Evolutionary conservation across 2,329 filamentous ascomycete genomes (phyloP), one percentile per base, ranked within the genome.

Genomic region (Monilinia polystroma): DNA sequence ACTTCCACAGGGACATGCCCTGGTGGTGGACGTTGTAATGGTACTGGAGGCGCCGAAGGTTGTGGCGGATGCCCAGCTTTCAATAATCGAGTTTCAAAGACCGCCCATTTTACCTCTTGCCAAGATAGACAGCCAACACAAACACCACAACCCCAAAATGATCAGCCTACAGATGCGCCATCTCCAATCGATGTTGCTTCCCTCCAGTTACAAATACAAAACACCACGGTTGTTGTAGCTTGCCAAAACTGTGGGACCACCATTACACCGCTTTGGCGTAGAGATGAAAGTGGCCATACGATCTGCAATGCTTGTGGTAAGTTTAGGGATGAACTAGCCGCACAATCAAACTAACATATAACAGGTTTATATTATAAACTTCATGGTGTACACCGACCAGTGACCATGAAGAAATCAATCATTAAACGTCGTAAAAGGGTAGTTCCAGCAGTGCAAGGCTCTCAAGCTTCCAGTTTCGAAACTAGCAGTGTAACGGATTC

Each of bases 241-340:
- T 99, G 95, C 73, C 93, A 98, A 76, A 99, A 99, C 75, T 99
- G 95, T 77, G 91, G 90, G 41, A 99, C 95, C 16, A 98, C 95
- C 0, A 94, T 98, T 66, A 99, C 95, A 53, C 95, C 95, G 18
- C 82, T 99, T 18, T 99, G 95, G 95, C 86, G 95, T 75, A 86
- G 95, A 74, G 95, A 98, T 76, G 94, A 97, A 78, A 89, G 89
- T 72, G 95, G 95, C 1, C 93, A 97, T 79, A 96, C 94, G 6
- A 99, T 99, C 70, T 99, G 95, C 81, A 99, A 99, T 79, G 95
- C 95, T 63, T 99, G 95, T 81, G 95, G 93, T 96, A 84, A 77
- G 89, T 85, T 35, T 47, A 52, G 49, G 26, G 68, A 23, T n/a
- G 45, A 56, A 52, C 35, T 60, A 18, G 29, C 16, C 51, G 45